Evolutionary conservation across 345 rosid genomes (phyloP), one percentile per base, ranked within the genome.

Genomic region (Hypericum perforatum): DNA sequence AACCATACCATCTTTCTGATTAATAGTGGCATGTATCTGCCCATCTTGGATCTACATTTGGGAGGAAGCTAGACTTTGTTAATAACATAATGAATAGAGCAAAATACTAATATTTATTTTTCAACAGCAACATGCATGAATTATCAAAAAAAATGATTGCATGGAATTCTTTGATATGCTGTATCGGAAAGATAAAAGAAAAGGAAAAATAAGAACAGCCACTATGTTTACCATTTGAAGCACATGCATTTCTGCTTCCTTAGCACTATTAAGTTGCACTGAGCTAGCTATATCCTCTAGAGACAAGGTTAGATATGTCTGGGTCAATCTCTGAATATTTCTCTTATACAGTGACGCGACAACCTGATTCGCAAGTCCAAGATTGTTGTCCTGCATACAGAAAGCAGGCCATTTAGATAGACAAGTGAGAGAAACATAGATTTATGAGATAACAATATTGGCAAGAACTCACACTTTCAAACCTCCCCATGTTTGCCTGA

Each of bases 1-100:
- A 62, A 94, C 99, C 99, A 94, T 94, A 39, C 99, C 99, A 62
- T 94, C 97, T 74, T 84, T 89, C 78, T 89, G 99, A 82, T 94
- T 86, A 69, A 94, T 94, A 52, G 84, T 74, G 16, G 99, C 99
- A 75, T 77, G 81, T 72, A 94, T 94, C 78, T 88, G 87, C 69
- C 95, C 95, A 76, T 94, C 89, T 78, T 86, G 87, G 59, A 94
- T 94, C 97, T 86, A 65, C 32, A n/a, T n/a, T n/a, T n/a, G n/a
- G n/a, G n/a, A n/a, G n/a, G n/a, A n/a, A n/a, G n/a, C n/a, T n/a
- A n/a, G n/a, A n/a, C n/a, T n/a, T n/a, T n/a, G n/a, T n/a, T n/a
- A n/a, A n/a, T n/a, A n/a, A n/a, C n/a, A n/a, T n/a, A n/a, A n/a
- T n/a, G n/a, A n/a, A n/a, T n/a, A n/a, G n/a, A n/a, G n/a, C n/a